phyloP scores from a whole-genome alignment of 306 rosid species.

The Phaseolus lunatus region DNA sequence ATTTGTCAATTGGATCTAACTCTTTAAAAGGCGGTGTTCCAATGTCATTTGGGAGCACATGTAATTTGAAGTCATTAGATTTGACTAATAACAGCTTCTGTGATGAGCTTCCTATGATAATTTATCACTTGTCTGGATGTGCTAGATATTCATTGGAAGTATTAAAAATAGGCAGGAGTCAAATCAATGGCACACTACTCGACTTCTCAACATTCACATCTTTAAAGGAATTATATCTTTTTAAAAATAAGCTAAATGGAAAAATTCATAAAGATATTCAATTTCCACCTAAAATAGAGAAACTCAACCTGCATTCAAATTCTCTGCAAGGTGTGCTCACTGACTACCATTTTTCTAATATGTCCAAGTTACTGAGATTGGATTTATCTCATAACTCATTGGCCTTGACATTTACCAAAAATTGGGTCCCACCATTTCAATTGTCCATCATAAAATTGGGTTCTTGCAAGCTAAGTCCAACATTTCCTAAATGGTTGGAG shows the following conservation, averaged over 20 bases:
- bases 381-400: not conserved
- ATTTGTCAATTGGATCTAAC: not conserved
- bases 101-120: not conserved
- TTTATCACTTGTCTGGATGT: slow-evolving; percentile 15
- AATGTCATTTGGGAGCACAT: not conserved
- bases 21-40: not conserved
- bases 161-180: not conserved
- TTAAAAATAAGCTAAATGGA: not conserved
- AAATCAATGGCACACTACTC: not conserved
- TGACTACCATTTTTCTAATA: slow-evolving; percentile 20
- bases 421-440: slow-evolving; percentile 31
- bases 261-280: not conserved
- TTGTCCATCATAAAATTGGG: accelerated
- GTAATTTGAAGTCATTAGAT: not conserved
- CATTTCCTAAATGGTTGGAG: slow-evolving; percentile 38
- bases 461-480: slow-evolving; percentile 37
- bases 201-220: not conserved
- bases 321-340: slow-evolving; percentile 12
- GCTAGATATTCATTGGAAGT: slow-evolving; percentile 7
- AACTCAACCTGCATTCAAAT: not conserved
- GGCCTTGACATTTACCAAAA: not conserved
- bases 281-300: slow-evolving; percentile 13
- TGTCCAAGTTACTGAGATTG: accelerated
- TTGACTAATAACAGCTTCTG: not conserved
- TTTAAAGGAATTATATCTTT: not conserved